Evolutionary conservation across 495 filamentous ascomycete genomes (phyloP).

Genomic region (Pyrenula massariospora): DNA sequence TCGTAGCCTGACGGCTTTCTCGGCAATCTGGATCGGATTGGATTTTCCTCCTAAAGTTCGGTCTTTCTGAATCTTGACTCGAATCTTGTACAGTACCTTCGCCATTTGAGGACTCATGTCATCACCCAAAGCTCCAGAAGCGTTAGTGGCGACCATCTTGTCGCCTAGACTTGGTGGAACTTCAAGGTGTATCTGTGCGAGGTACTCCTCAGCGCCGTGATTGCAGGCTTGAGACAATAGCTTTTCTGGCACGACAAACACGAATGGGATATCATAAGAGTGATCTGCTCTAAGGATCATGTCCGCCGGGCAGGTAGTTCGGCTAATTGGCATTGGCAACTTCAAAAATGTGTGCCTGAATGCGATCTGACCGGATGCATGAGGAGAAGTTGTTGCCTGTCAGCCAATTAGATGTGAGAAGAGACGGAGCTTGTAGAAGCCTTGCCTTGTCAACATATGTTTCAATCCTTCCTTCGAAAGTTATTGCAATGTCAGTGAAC

Average conservation of each 20-base stretch:
- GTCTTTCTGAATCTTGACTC: slow-evolving; percentile 38
- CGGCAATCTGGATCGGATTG: slow-evolving; percentile 34
- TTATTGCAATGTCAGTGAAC: slow-evolving; percentile 74
- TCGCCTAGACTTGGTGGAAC: slow-evolving; percentile 77
- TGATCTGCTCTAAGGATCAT: slow-evolving; percentile 54
- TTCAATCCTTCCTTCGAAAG: slow-evolving; percentile 55
- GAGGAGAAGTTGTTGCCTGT: slow-evolving; percentile 36
- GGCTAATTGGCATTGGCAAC: slow-evolving; percentile 66
- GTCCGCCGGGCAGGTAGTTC: slow-evolving; percentile 55
- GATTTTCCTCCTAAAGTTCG: slow-evolving; percentile 14
- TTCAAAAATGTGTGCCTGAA: slow-evolving; percentile 61
- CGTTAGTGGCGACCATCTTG: slow-evolving; percentile 38
- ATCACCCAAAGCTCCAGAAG: slow-evolving; percentile 41
- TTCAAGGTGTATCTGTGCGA: slow-evolving; percentile 61
- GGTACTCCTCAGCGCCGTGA: slow-evolving; percentile 39
- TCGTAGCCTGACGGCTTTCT: slow-evolving; percentile 42
- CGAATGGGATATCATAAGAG: slow-evolving; percentile 69
- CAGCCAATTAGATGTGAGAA: slow-evolving; percentile 1
- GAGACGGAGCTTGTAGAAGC: slow-evolving; percentile 30
- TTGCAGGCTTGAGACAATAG: slow-evolving; percentile 52
- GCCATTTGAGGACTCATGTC: slow-evolving; percentile 80
- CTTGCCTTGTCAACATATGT: slow-evolving; percentile 15
- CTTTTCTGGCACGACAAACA: slow-evolving; percentile 71
- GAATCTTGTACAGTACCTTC: slow-evolving; percentile 61
- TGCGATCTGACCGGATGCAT: slow-evolving; percentile 35